These are phyloP conservation scores for Camellia sinensis DNA, from an alignment of 148 eudicot species.

Conservation along the genomic window DNA sequence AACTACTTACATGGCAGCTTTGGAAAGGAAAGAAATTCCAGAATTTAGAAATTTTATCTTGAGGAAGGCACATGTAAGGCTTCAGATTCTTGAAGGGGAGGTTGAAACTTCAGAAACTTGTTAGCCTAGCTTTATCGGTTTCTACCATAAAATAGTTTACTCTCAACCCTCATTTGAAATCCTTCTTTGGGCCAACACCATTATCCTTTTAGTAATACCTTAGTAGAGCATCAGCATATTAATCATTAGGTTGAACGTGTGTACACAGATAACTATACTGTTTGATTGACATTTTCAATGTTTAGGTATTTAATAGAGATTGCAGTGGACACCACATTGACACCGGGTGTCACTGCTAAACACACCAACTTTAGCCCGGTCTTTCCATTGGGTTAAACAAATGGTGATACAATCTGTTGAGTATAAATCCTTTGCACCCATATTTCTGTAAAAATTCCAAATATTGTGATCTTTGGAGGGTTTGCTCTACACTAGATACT, in stretches of 20 bases:
- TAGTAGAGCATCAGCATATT: not conserved
- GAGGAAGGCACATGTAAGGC: not conserved
- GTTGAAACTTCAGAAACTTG: not conserved
- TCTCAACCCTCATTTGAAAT: not conserved
- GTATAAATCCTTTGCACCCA: not conserved
- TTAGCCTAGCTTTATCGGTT: not conserved
- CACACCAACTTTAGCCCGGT: not conserved
- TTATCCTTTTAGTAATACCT: not conserved
- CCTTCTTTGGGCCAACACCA: not conserved
- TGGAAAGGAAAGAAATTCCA: not conserved
- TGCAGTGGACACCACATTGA: not conserved
- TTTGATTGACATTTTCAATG: not conserved
- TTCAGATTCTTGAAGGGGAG: not conserved
- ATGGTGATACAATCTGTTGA: too few species aligned
- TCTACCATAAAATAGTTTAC: not conserved
- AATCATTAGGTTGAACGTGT: not conserved
- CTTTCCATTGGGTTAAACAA: not conserved
- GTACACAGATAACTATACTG: not conserved
- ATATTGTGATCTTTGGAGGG: not conserved
- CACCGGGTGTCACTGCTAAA: not conserved
- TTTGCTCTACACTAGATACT: not conserved
- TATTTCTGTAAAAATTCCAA: not conserved
- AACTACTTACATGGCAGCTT: not conserved
- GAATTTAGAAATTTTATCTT: not conserved
- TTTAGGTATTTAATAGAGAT: slow-evolving; percentile 7